A percentile compares a stretch with the other conserved stretches of the same genome.
These are phyloP conservation scores for Pythium monospermum DNA, from an alignment of 352 stramenopile species.

Conservation along the genomic window DNA sequence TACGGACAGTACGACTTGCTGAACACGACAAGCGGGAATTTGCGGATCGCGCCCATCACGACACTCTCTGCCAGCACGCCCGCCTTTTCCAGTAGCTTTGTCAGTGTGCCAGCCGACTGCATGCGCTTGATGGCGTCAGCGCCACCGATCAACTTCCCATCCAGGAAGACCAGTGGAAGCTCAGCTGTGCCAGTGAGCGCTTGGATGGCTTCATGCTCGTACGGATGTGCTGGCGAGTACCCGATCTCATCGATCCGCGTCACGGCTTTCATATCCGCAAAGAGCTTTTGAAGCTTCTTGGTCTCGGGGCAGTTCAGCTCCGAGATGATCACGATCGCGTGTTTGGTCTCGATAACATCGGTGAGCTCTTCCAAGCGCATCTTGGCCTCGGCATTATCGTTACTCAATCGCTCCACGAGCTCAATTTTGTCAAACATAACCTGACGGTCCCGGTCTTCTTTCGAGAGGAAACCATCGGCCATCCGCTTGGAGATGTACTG, in stretches of 20 bases:
- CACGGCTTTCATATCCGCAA: slow-evolving; percentile 62
- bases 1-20: slow-evolving; percentile 86
- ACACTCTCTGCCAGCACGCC: slow-evolving; percentile 67
- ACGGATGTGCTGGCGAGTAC: slow-evolving; percentile 47
- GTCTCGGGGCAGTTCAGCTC: slow-evolving; percentile 94
- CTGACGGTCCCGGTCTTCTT: slow-evolving; percentile 60
- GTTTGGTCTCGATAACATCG: slow-evolving; percentile 61
- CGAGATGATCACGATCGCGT: slow-evolving; percentile 92
- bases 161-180: slow-evolving; percentile 96
- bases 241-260: slow-evolving; percentile 58
- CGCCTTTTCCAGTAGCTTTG: slow-evolving; percentile 77
- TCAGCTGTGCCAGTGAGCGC: slow-evolving; percentile 87
- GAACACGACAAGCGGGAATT: slow-evolving; percentile 73
- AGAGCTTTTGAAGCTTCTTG: slow-evolving; percentile 77
- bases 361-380: slow-evolving; percentile 67
- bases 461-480: slow-evolving; percentile 53
- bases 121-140: slow-evolving; percentile 92
- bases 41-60: slow-evolving; percentile 65
- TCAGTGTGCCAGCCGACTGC: slow-evolving; percentile 72
- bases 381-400: slow-evolving; percentile 48
- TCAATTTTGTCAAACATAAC: slow-evolving; percentile 68
- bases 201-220: slow-evolving; percentile 73
- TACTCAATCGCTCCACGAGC: slow-evolving; percentile 55
- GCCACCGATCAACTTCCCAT: slow-evolving; percentile 90
- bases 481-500: slow-evolving; percentile 74